phyloP scores from a whole-genome alignment of 495 filamentous ascomycete genomes.

The Penicillium canariense region DNA sequence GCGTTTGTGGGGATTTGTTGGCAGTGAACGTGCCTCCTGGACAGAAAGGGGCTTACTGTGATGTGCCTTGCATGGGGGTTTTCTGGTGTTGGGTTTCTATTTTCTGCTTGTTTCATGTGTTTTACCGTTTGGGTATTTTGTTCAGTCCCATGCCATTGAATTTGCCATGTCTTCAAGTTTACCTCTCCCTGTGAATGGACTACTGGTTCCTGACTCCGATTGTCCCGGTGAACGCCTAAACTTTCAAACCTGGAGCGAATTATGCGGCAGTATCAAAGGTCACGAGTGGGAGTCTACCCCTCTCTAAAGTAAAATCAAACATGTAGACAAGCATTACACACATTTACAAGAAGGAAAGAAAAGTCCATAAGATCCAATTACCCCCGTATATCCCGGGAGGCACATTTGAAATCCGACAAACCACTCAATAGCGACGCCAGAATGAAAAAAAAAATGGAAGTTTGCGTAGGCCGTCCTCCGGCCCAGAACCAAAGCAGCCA shows the following conservation, averaged over 20 bases:
- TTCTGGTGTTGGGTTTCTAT: conserved; percentile 16
- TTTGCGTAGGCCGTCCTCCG: neutral
- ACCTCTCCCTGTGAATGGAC: neutral
- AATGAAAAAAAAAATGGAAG: neutral
- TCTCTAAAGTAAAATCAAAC: neutral
- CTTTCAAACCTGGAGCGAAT: too few species aligned
- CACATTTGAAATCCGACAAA: neutral
- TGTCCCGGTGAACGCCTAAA: too few species aligned
- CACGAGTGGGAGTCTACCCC: neutral
- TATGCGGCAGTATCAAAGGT: neutral
- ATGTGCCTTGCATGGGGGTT: conserved; percentile 14
- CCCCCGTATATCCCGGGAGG: neutral
- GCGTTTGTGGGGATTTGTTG: conserved; percentile 85
- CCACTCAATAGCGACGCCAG: conserved; percentile 7
- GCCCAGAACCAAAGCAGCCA: neutral
- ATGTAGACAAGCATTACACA: neutral
- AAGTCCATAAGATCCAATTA: too few species aligned
- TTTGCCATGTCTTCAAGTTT: neutral
- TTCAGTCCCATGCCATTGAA: conserved; percentile 1
- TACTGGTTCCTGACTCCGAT: neutral
- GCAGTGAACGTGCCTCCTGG: conserved; percentile 41
- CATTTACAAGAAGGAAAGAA: conserved; percentile 3
- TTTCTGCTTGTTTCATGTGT: conserved; percentile 13
- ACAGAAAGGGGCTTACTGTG: neutral
- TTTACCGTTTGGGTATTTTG: conserved; percentile 7